A percentile compares a stretch with the other conserved stretches of the same genome.
phyloP scores from a whole-genome alignment of 116 monocot genomes.

The Zostera marina region DNA sequence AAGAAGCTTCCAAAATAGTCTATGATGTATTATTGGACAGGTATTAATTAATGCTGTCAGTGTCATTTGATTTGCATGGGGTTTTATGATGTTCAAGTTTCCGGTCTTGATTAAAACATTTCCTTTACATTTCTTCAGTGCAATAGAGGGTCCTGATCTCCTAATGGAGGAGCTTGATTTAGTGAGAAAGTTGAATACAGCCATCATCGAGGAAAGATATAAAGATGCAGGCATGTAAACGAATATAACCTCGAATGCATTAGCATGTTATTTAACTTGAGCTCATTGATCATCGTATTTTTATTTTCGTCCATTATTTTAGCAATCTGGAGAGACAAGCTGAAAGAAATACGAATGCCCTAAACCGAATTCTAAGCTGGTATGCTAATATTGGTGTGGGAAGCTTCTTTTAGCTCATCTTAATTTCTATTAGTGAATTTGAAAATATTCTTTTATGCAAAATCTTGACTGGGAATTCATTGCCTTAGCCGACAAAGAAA shows the following conservation, averaged over 20 bases:
- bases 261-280: neutral
- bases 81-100: too few relatives aligned
- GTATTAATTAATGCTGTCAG: constrained; percentile 7
- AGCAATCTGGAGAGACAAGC: constrained; percentile 31
- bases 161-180: constrained; percentile 41
- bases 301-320: constrained; percentile 3
- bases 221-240: constrained; percentile 38
- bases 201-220: constrained; percentile 38
- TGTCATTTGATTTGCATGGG: too few relatives aligned
- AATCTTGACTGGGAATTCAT: too few relatives aligned
- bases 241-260: neutral
- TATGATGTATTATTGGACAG: constrained; percentile 62
- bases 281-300: neutral
- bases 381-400: neutral
- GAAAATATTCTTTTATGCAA: too few relatives aligned
- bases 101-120: too few relatives aligned
- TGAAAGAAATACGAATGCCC: constrained; percentile 9
- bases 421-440: too few relatives aligned
- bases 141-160: constrained; percentile 17
- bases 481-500: too few relatives aligned
- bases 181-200: constrained; percentile 26
- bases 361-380: neutral
- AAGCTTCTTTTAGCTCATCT: neutral
- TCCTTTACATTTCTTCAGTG: too few relatives aligned
- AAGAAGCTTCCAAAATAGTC: constrained; percentile 20